Base-by-base conservation (phyloP, 106 monocot species). In the Narthecium ossifragum region DNA sequence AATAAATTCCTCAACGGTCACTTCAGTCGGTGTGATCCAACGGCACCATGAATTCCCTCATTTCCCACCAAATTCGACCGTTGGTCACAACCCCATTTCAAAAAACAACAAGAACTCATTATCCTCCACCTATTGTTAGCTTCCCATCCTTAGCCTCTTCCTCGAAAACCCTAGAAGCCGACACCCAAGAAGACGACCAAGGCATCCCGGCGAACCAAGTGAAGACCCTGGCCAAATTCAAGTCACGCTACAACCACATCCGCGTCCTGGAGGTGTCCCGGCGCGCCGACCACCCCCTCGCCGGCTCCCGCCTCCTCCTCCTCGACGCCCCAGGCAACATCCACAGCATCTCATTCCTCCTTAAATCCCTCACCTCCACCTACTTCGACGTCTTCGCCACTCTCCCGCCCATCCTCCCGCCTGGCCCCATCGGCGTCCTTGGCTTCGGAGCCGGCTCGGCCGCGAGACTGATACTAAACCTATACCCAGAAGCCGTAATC, bases 381-480 rank as follows among this genome's bases (percentile, higher is more conserved):
- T 92, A 92, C 67, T 73, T 88, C 78, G 92, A 92, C 75, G 75
- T 79, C 75, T 92, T 92, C 75, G 92, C 92, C 62, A 73, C 92
- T 11, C 47, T 92, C 65, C 92, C 92, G 5, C 88, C 88, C 1
- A 31, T 88, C 47, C 74, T 92, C 51, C 88, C 92, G 30, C 51
- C 71, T 7, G 87, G 84, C 2, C 81, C 92, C 25, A 51, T 88
- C 53, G 92, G 58, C 4, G 32, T 93, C 38, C 81, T 93, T 25
- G 88, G 92, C 27, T 93, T 93, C 53, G 88, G 88, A 11, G 92
- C 88, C 1, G 92, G 88, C n/a, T 73, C 92, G 15, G 79, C 88
- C 57, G 78, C 84, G 32, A 64, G 81, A 11, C 32, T 82, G 3
- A 46, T 93, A 61, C 68, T 88, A 51, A 62, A 78, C 39, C 50